Evolutionary conservation across 129 eudicot genomes (phyloP).

Genomic region (Flaveria trinervia): DNA sequence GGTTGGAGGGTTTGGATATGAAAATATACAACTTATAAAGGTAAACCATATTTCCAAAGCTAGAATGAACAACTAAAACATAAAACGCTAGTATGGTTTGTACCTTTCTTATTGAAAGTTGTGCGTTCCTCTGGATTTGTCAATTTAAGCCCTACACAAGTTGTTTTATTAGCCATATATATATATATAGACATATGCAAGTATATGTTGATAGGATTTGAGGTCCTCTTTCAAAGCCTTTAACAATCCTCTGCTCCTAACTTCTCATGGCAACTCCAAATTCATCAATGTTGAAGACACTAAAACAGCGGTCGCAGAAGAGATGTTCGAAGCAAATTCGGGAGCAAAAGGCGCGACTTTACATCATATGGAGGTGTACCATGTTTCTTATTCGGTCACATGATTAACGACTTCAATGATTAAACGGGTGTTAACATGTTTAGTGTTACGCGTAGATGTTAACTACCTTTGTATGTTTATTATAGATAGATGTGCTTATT

Average conservation of each 20-base stretch:
- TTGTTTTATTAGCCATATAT: constrained; percentile 18
- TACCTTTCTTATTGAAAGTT: neutral
- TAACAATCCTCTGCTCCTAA: constrained; percentile 5
- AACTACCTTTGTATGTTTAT: neutral
- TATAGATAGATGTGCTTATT: neutral
- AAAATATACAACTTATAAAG: constrained; percentile 10
- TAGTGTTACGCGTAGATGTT: constrained; percentile 2
- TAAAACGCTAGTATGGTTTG: neutral
- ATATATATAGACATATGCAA: constrained; percentile 21
- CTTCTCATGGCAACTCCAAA: constrained; percentile 39
- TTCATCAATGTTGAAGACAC: constrained; percentile 37
- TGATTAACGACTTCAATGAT: constrained; percentile 31
- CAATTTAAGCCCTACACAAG: constrained; percentile 1
- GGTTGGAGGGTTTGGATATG: constrained; percentile 1
- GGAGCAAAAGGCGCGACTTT: constrained; percentile 66
- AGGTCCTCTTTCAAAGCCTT: neutral
- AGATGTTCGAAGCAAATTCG: constrained; percentile 62
- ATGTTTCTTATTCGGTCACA: constrained; percentile 67
- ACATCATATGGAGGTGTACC: constrained; percentile 85
- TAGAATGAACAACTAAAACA: neutral
- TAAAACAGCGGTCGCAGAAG: constrained; percentile 42
- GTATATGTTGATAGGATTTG: neutral
- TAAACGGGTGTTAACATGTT: neutral
- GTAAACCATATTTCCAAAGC: neutral
- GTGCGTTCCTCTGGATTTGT: constrained; percentile 12